These are phyloP conservation scores for Ceratocystis harringtonii DNA, from an alignment of 2,329 filamentous ascomycete genomes.

Conservation along the genomic window DNA sequence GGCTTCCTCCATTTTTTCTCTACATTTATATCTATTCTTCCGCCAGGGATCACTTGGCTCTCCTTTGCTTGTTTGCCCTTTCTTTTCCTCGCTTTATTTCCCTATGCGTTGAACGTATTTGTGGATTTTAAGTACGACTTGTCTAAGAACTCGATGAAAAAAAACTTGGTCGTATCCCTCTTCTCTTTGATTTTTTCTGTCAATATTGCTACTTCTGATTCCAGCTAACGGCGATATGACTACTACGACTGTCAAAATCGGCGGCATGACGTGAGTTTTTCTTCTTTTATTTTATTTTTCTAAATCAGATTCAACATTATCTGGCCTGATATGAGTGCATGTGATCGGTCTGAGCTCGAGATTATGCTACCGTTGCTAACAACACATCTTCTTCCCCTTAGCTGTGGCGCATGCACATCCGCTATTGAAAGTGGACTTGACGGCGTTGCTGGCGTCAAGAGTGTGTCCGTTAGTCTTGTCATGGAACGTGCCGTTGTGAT, in stretches of 20 bases:
- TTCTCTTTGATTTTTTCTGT: slow-evolving; percentile 6
- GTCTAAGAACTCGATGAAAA: slow-evolving; percentile 2
- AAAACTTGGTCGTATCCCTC: background rate
- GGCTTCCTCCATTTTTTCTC: no score
- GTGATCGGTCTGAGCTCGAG: background rate
- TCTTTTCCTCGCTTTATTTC: background rate
- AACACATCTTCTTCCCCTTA: background rate
- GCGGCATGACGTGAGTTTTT: slow-evolving; percentile 60
- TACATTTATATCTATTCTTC: background rate
- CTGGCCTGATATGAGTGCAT: background rate
- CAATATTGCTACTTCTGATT: slow-evolving; percentile 1
- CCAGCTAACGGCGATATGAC: slow-evolving; percentile 39
- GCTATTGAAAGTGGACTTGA: slow-evolving; percentile 89
- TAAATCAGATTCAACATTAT: background rate
- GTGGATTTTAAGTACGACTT: background rate
- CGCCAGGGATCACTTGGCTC: background rate
- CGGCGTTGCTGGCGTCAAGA: slow-evolving; percentile 63
- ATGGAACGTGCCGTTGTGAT: slow-evolving; percentile 93
- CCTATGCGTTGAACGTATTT: slow-evolving; percentile 4
- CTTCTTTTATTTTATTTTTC: slow-evolving; percentile 5
- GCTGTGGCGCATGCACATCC: slow-evolving; percentile 83
- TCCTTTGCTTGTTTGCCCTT: background rate
- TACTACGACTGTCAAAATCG: slow-evolving; percentile 79
- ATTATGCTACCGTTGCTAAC: background rate
- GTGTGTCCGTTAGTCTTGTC: slow-evolving; percentile 79